phyloP scores from a whole-genome alignment of 192 early-diverging fungal genomes.

The Linnemannia schmuckeri region DNA sequence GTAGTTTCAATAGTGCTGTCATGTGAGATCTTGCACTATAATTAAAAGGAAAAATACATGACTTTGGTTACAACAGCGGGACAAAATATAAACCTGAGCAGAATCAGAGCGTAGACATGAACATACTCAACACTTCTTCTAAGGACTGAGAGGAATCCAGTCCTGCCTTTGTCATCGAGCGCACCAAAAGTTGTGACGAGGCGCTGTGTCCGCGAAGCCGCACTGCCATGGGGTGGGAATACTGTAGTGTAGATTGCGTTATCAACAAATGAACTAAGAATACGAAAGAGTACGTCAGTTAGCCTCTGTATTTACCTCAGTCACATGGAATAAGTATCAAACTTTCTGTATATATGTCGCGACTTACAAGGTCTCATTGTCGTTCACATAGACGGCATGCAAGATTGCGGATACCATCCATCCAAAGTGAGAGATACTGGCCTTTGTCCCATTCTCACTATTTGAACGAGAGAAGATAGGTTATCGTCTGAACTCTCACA shows the following conservation, averaged over 20 bases:
- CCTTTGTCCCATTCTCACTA: slow-evolving; percentile 63
- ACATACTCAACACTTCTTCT: slow-evolving; percentile 75
- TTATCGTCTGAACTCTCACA: not conserved
- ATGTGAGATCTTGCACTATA: slow-evolving; percentile 70
- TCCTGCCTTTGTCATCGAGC: slow-evolving; percentile 76
- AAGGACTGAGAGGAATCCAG: slow-evolving; percentile 83
- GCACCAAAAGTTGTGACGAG: slow-evolving; percentile 75
- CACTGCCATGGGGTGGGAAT: slow-evolving; percentile 70
- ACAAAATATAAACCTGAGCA: not conserved
- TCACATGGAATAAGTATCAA: not conserved
- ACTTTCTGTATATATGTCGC: not conserved
- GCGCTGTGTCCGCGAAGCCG: slow-evolving; percentile 70
- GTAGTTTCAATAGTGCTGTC: slow-evolving; percentile 68
- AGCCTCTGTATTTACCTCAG: not conserved
- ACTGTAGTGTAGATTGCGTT: slow-evolving; percentile 71
- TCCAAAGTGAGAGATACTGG: slow-evolving; percentile 72
- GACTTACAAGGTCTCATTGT: slow-evolving; percentile 80
- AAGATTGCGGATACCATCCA: slow-evolving; percentile 90
- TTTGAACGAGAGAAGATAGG: not conserved
- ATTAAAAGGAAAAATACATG: not conserved
- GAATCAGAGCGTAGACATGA: not conserved
- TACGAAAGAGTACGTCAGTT: not conserved
- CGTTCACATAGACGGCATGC: slow-evolving; percentile 88
- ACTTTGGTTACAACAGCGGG: not conserved
- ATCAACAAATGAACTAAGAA: slow-evolving; percentile 68